These are phyloP conservation scores for Scedosporium minutisporum DNA, from an alignment of 2,329 filamentous ascomycete genomes.

Conservation along the genomic window DNA sequence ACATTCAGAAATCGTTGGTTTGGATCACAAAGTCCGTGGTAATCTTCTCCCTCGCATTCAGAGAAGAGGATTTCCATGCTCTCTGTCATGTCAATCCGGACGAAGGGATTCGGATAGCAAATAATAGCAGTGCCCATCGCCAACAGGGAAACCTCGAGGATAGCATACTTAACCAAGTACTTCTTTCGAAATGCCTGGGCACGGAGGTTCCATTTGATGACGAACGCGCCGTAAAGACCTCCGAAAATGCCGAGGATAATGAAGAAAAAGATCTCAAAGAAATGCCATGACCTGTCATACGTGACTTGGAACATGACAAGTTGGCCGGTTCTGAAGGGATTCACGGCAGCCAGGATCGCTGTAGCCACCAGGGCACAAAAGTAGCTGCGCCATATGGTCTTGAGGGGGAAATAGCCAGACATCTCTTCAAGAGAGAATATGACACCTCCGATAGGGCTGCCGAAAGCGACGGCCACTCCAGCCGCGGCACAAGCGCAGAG, in stretches of 20 bases:
- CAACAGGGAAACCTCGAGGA: conserved; percentile 77
- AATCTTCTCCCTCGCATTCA: conserved; percentile 88
- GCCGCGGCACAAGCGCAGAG: conserved; percentile 89
- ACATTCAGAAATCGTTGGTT: conserved; percentile 71
- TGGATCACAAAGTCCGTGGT: conserved; percentile 77
- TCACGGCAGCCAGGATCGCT: conserved; percentile 87
- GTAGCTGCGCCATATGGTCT: conserved; percentile 96
- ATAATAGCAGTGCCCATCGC: conserved; percentile 77
- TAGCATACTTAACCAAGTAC: conserved; percentile 73
- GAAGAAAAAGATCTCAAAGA: conserved; percentile 92
- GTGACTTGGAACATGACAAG: conserved; percentile 98
- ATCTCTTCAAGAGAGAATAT: conserved; percentile 97
- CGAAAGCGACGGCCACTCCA: conserved; percentile 92
- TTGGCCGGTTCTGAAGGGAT: conserved; percentile 92
- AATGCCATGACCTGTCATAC: conserved; percentile 95
- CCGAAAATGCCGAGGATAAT: conserved; percentile 86
- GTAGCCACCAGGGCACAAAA: conserved; percentile 96
- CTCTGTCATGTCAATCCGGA: conserved; percentile 97
- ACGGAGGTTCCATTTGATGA: conserved; percentile 95
- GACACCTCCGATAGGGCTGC: conserved; percentile 92
- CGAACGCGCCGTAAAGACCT: conserved; percentile 88
- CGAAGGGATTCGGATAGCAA: conserved; percentile 94
- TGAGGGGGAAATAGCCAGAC: conserved; percentile 90
- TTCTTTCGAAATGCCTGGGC: conserved; percentile 90
- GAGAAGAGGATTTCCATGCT: conserved; percentile 97